A percentile compares a stretch with the other conserved stretches of the same genome.
These are phyloP conservation scores for Chaetomium tenue DNA, from an alignment of 495 filamentous ascomycete species.

Conservation along the genomic window DNA sequence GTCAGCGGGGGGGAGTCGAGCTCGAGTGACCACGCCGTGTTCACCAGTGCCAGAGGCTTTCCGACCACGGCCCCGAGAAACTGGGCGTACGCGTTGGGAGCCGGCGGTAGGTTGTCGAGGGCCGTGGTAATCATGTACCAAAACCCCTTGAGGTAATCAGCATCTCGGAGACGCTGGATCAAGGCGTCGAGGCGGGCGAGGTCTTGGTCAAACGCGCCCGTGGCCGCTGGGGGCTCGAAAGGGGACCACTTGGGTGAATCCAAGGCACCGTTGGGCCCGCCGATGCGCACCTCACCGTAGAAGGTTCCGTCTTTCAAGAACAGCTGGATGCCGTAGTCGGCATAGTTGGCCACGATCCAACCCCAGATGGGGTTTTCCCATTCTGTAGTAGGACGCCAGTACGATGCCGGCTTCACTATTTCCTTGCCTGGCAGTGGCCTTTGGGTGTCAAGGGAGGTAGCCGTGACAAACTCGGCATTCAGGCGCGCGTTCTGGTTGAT, in stretches of 20 bases:
- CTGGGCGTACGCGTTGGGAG: constrained; percentile 41
- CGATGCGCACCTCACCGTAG: constrained; percentile 51
- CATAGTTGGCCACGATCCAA: constrained; percentile 55
- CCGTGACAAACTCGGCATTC: constrained; percentile 36
- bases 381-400: constrained; percentile 35
- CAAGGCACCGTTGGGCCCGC: constrained; percentile 18
- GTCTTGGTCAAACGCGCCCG: constrained; percentile 9
- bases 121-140: not conserved
- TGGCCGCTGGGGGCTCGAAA: constrained; percentile 25
- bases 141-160: not conserved
- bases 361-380: constrained; percentile 55
- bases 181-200: constrained; percentile 39
- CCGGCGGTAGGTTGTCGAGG: not conserved
- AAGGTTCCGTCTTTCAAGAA: constrained; percentile 52
- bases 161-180: constrained; percentile 6
- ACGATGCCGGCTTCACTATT: too few species aligned
- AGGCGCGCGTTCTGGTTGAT: constrained; percentile 53
- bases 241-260: constrained; percentile 38
- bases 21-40: constrained; percentile 49
- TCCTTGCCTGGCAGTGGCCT: too few species aligned
- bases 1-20: constrained; percentile 23
- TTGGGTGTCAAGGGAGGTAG: not conserved
- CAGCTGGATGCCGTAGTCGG: constrained; percentile 49
- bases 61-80: constrained; percentile 44
- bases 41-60: constrained; percentile 49